A percentile compares a stretch with the other conserved stretches of the same genome.
Evolutionary conservation across 768 basidiomycete species (phyloP).

Genomic region (Terana coerulea): DNA sequence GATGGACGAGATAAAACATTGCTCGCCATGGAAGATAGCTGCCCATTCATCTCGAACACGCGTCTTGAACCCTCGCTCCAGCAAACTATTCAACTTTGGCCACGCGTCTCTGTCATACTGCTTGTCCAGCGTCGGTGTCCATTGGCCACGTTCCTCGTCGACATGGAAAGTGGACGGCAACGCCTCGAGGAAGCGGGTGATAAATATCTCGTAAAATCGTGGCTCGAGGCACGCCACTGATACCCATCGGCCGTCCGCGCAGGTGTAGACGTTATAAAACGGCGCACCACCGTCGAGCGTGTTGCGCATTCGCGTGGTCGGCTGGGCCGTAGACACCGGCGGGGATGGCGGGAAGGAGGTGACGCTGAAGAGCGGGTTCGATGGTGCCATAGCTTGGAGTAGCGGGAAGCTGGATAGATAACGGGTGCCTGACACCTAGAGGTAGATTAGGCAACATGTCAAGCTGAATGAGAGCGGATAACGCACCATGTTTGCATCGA

Average conservation of each 20-base stretch:
- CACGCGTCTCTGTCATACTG: constrained; percentile 46
- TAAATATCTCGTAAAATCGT: constrained; percentile 62
- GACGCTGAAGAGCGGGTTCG: constrained; percentile 19
- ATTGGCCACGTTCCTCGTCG: constrained; percentile 36
- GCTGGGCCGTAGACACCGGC: constrained; percentile 13
- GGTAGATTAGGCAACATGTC: constrained; percentile 44
- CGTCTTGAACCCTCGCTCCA: constrained; percentile 60
- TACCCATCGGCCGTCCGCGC: constrained; percentile 72
- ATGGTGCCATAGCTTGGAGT: constrained; percentile 35
- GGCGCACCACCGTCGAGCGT: constrained; percentile 75
- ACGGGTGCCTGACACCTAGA: constrained; percentile 72
- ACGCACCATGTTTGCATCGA: constrained; percentile 71
- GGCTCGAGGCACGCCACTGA: constrained; percentile 75
- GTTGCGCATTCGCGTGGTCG: constrained; percentile 32
- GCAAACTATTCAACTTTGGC: constrained; percentile 52
- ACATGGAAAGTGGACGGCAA: constrained; percentile 42
- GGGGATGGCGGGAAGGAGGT: constrained; percentile 17
- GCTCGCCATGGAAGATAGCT: constrained; percentile 57
- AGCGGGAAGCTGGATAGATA: constrained; percentile 76
- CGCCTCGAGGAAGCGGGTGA: constrained; percentile 48
- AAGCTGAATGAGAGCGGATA: not conserved
- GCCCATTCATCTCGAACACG: constrained; percentile 69
- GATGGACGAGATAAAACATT: not conserved
- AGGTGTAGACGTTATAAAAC: constrained; percentile 72
- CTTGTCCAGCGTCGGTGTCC: constrained; percentile 47